Evolutionary conservation across 2,329 filamentous ascomycete species (phyloP).

Genomic region (Neopestalotiopsis sp.): DNA sequence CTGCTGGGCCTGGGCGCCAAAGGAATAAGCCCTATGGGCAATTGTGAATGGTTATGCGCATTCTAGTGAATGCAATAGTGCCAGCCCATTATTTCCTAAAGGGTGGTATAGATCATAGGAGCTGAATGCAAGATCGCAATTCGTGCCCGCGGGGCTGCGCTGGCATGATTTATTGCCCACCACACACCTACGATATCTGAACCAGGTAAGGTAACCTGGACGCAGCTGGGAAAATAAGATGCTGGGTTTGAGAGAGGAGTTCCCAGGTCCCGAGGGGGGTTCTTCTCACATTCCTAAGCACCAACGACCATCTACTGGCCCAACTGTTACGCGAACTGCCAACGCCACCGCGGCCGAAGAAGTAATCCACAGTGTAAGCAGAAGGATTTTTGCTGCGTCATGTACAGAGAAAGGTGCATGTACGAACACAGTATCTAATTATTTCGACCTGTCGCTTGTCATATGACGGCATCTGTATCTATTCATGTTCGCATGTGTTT

Average conservation of each 20-base stretch:
- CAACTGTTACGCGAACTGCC: neutral
- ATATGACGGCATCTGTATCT: neutral
- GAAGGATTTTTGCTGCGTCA: neutral
- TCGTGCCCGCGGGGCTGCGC: neutral
- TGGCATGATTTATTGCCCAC: neutral
- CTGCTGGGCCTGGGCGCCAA: too few relatives aligned
- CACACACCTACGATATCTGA: neutral
- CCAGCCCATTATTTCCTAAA: too few relatives aligned
- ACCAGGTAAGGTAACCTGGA: too few relatives aligned
- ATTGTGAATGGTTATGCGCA: too few relatives aligned
- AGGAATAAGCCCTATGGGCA: too few relatives aligned
- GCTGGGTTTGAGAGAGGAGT: too few relatives aligned
- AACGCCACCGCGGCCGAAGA: neutral
- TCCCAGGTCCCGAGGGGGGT: neutral
- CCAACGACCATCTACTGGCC: neutral
- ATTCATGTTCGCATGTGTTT: neutral
- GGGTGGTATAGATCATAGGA: too few relatives aligned
- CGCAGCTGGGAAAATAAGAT: too few relatives aligned
- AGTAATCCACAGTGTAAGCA: neutral
- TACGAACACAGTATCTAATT: neutral
- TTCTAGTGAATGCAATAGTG: too few relatives aligned
- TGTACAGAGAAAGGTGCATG: neutral
- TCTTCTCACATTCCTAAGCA: neutral
- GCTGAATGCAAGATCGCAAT: neutral
- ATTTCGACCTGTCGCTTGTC: neutral